Percentiles rank a stretch among this genome's conserved stretches.
These are phyloP conservation scores for Pulveroboletus sp. DNA, from an alignment of 768 basidiomycete genomes.

Conservation along the genomic window DNA sequence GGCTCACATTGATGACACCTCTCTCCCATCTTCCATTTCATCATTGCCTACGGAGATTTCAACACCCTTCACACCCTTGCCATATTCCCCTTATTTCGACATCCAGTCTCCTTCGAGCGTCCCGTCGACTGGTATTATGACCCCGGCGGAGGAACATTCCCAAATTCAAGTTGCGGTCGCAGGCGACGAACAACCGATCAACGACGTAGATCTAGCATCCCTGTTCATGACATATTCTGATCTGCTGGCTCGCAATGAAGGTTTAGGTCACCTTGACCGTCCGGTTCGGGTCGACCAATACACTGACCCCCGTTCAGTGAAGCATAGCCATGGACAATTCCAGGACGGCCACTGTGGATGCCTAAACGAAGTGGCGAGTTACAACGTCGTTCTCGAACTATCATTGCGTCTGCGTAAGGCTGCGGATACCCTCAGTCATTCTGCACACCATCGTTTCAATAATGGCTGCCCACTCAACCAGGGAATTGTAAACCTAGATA, in stretches of 20 bases:
- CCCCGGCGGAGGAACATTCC: slow-evolving; percentile 44
- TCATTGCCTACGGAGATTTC: slow-evolving; percentile 31
- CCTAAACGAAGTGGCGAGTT: slow-evolving; percentile 49
- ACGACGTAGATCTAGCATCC: slow-evolving; percentile 42
- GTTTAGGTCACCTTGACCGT: slow-evolving; percentile 8
- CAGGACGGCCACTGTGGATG: slow-evolving; percentile 51
- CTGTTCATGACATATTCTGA: slow-evolving; percentile 37
- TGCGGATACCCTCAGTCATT: slow-evolving; percentile 50
- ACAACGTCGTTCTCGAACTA: slow-evolving; percentile 61
- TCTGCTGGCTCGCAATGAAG: slow-evolving; percentile 16
- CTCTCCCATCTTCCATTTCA: slow-evolving; percentile 30
- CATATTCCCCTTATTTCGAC: slow-evolving; percentile 18
- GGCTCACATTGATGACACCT: slow-evolving; percentile 1
- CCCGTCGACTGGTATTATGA: slow-evolving; percentile 35
- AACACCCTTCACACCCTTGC: slow-evolving; percentile 7
- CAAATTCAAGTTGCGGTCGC: slow-evolving; percentile 29
- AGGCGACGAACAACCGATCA: slow-evolving; percentile 24
- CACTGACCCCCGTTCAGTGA: slow-evolving; percentile 9
- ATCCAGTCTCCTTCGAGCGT: slow-evolving; percentile 25
- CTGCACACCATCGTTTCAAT: slow-evolving; percentile 36
- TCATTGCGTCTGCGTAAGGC: slow-evolving; percentile 60
- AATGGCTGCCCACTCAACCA: slow-evolving; percentile 38
- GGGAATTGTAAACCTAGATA: slow-evolving; percentile 47
- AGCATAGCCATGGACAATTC: slow-evolving; percentile 11
- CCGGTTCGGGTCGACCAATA: slow-evolving; percentile 1